phyloP scores from a whole-genome alignment of 2,329 filamentous ascomycete genomes.

The Alternaria sp. region DNA sequence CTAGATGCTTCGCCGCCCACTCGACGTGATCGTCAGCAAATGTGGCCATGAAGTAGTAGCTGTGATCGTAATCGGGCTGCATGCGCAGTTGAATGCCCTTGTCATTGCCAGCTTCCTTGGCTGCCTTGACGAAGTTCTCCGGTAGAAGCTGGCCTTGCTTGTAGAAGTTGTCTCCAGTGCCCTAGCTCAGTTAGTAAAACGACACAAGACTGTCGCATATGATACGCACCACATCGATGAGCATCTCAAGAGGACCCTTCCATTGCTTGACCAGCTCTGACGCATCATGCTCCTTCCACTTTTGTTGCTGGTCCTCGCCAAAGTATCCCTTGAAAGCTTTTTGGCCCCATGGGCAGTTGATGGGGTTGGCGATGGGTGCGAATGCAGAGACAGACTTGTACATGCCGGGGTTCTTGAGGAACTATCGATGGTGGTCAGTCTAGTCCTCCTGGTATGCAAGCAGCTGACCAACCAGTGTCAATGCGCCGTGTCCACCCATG shows the following conservation, averaged over 20 bases:
- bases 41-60: conserved; percentile 93
- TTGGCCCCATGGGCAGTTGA: conserved; percentile 87
- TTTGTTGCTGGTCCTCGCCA: conserved; percentile 72
- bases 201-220: no score
- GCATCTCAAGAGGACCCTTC: conserved; percentile 73
- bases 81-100: conserved; percentile 79
- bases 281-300: conserved; percentile 90
- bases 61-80: conserved; percentile 93
- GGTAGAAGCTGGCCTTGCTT: conserved; percentile 90
- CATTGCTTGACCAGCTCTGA: conserved; percentile 84
- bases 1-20: conserved; percentile 86
- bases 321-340: conserved; percentile 96
- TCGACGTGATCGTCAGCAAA: conserved; percentile 91
- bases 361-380: conserved; percentile 87
- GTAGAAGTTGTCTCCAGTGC: conserved; percentile 95
- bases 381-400: conserved; percentile 92
- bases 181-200: conserved; percentile 55
- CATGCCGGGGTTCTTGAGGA: conserved; percentile 86
- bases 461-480: conserved; percentile 68
- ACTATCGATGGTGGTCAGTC: conserved; percentile 53
- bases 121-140: conserved; percentile 86
- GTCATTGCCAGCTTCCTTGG: conserved; percentile 73
- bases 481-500: conserved; percentile 96
- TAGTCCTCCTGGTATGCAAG: not conserved
- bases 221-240: conserved; percentile 82